Base-by-base conservation (phyloP, 257 asterid species). In the Nicotiana sylvestris region DNA sequence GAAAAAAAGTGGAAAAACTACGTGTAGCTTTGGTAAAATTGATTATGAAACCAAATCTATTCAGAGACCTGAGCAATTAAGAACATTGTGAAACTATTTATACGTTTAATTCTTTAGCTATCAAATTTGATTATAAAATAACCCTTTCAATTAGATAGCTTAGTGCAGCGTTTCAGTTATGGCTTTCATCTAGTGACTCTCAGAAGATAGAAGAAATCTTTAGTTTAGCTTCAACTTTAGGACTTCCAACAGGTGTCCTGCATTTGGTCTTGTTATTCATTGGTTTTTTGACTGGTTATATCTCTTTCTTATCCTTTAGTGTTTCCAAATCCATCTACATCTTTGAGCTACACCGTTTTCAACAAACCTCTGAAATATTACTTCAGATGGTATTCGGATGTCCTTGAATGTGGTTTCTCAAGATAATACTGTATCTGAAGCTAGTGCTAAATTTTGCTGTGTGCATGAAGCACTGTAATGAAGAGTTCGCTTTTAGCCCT, bases 21-120 rank as follows among this genome's bases (percentile, higher is more conserved):
- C 62, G 27, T 49, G 61, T 27, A 74, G 25, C 15, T 49, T 18
- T 27, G 39, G 25, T 74, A 27, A 46, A 58, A 49, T 25, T 25
- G 12, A 72, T 46, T 72, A 46, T 72, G 62, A 72, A 25, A 46
- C 21, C 78, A 72, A 72, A 72, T 72, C 60, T 72, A 21, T 72
- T 25, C 46, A 25, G 60, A 46, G 62, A 74, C 3, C 15, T 25
- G 43, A 27, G n/a, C 43, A 49, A 74, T 72, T 49, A 49, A 49
- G 39, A 49, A 15, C 62, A 27, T 27, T 74, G 27, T 25, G 27
- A 27, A 43, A 53, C 60, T 46, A 72, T 12, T 55, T 11, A 29
- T 72, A 43, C 7, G 77, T 21, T 21, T 43, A 72, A 46, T 64
- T 27, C 25, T 27, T 27, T 72, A 74, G 39, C 6, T 74, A 49